phyloP scores from a whole-genome alignment of 2,329 filamentous ascomycete genomes.

The Curvularia lunata region DNA sequence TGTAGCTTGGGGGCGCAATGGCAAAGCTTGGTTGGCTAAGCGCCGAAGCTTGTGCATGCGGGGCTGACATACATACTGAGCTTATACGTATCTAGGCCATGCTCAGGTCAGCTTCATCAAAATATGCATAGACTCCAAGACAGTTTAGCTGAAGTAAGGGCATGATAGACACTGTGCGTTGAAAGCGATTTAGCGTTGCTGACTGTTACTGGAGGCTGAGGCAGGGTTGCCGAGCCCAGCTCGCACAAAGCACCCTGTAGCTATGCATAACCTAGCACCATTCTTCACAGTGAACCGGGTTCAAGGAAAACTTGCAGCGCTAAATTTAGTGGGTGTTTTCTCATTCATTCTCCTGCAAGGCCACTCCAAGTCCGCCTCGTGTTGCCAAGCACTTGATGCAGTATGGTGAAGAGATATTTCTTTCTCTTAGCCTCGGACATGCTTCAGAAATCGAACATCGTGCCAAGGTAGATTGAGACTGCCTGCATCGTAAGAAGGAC shows the following conservation, averaged over 20 bases:
- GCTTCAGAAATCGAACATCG: conserved; percentile 12
- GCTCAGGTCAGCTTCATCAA: not conserved
- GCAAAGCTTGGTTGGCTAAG: conserved; percentile 28
- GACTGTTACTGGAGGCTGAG: not conserved
- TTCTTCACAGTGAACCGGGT: not conserved
- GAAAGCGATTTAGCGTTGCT: not conserved
- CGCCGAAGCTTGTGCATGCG: conserved; percentile 23
- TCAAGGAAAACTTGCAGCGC: not conserved
- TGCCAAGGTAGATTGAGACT: not conserved
- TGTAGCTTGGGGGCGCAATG: conserved; percentile 5
- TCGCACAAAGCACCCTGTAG: not conserved
- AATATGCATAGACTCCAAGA: not conserved
- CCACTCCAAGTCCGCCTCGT: not conserved
- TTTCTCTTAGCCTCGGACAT: conserved; percentile 29
- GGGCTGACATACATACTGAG: conserved; percentile 28
- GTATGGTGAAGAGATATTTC: conserved; percentile 23
- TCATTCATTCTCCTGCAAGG: conserved; percentile 5
- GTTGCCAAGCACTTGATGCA: conserved; percentile 25
- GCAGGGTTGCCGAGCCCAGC: not conserved
- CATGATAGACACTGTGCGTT: not conserved
- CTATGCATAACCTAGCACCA: not conserved
- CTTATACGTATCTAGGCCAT: not conserved
- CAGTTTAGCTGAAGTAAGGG: not conserved
- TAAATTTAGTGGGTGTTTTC: not conserved
- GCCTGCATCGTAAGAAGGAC: not conserved